Evolutionary conservation across 768 basidiomycete genomes (phyloP), one percentile per base, ranked within the genome.

Genomic region (Podaxis pistillaris): DNA sequence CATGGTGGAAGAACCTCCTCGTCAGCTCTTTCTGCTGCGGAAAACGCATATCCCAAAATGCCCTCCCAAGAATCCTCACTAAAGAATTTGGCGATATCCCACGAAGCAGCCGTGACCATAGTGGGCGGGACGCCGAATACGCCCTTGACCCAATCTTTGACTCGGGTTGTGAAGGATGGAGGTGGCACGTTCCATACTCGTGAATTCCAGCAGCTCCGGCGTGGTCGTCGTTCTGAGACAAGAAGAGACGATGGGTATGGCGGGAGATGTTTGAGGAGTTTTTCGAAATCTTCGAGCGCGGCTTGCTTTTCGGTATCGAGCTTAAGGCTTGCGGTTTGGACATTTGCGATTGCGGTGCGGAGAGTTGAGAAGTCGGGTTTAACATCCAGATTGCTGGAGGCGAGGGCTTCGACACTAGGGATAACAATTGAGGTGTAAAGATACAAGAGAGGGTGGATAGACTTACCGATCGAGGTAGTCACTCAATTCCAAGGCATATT

Each of bases 401-500:
- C 75, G 28, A 87, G 75, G 6, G 69, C 70, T 67, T 89, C 81
- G 50, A 92, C 85, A 30, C 83, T 86, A 58, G 19, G 30, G 63
- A 58, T 11, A 30, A 38, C 26, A 58, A 24, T 28, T 44, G 54
- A 33, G 6, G 17, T 58, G 13, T 26, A 12, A 13, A 40, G 33
- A 28, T 38, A 24, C 24, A 13, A 53, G 41, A 13, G 60, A 24
- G 13, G 12, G n/a, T 19, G 30, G 6, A 28, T 17, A 50, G 26
- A 61, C 83, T 67, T 68, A 90, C 89, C 77, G 79, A 41, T 80
- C 77, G 12, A 89, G 79, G 66, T 91, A 91, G 7, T 79, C 74
- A 49, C 78, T 75, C n/a, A 92, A 77, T 69, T 91, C 88, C 15
- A 83, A 66, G 3, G 89, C 76, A 71, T 93, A 93, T 60, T 91